These are phyloP conservation scores for Penicillium sp. DNA, from an alignment of 2,329 filamentous ascomycete genomes.

Conservation along the genomic window DNA sequence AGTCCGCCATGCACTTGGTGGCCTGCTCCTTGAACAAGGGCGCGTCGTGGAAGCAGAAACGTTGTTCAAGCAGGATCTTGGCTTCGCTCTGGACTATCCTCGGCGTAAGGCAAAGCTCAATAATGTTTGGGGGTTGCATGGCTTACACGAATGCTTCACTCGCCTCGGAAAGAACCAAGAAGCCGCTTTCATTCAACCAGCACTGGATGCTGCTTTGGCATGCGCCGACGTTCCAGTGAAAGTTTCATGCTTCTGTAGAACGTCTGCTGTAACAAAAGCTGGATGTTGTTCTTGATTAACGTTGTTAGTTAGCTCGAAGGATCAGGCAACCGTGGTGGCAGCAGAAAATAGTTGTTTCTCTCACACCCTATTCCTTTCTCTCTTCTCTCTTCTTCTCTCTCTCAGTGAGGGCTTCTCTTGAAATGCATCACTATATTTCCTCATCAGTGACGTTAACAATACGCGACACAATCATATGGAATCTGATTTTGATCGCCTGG, in stretches of 20 bases:
- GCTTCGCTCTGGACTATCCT: slow-evolving; percentile 47
- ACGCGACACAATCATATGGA: no score
- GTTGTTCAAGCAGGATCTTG: slow-evolving; percentile 56
- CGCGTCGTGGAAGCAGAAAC: slow-evolving; percentile 47
- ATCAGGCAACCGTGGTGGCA: not conserved
- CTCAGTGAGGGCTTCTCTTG: no score
- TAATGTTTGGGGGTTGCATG: slow-evolving; percentile 68
- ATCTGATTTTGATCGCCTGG: no score
- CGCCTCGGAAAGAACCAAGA: slow-evolving; percentile 46
- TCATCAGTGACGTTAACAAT: no score
- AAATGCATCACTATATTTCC: no score
- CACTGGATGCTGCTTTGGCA: slow-evolving; percentile 45
- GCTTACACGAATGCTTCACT: slow-evolving; percentile 61
- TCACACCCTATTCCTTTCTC: no score
- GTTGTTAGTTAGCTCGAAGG: not conserved
- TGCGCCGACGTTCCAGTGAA: not conserved
- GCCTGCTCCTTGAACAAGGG: slow-evolving; percentile 60
- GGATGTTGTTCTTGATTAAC: not conserved
- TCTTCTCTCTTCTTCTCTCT: no score
- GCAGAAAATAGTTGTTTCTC: no score
- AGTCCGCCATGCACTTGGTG: slow-evolving; percentile 61
- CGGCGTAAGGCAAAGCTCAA: slow-evolving; percentile 59
- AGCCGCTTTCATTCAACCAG: slow-evolving; percentile 40
- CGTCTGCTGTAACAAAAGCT: not conserved
- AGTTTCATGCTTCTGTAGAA: not conserved